These are phyloP conservation scores for Melanomma pulvis-pyrius DNA, from an alignment of 495 filamentous ascomycete species.

Conservation along the genomic window DNA sequence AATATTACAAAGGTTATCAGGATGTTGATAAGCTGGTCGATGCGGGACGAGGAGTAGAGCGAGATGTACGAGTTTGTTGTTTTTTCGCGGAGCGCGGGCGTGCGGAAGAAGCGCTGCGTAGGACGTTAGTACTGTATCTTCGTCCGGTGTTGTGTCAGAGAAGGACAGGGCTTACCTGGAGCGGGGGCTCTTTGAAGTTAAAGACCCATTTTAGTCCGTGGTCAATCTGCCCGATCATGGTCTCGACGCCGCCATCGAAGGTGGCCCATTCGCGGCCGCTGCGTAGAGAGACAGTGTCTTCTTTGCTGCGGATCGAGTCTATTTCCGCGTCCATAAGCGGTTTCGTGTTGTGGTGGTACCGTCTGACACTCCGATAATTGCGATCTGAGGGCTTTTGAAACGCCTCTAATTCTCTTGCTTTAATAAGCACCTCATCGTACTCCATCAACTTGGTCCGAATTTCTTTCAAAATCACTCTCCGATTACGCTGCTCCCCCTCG, in stretches of 20 bases:
- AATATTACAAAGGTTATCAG: conserved; percentile 43
- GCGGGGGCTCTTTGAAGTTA: conserved; percentile 8
- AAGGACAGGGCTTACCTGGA: conserved; percentile 9
- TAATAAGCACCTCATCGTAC: conserved; percentile 47
- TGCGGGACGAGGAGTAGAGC: conserved; percentile 45
- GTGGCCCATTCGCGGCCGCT: conserved; percentile 47
- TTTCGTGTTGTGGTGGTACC: conserved; percentile 42
- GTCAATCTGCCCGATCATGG: conserved; percentile 36
- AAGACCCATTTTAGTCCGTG: conserved; percentile 34
- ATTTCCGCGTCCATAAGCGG: conserved; percentile 41
- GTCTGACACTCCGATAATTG: conserved; percentile 47
- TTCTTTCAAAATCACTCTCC: conserved; percentile 39
- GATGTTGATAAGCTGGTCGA: conserved; percentile 45
- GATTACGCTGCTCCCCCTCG: conserved; percentile 23
- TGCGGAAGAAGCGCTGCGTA: conserved; percentile 25
- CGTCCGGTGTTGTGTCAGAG: too few relatives aligned
- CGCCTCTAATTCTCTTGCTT: conserved; percentile 42
- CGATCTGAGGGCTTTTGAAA: conserved; percentile 43
- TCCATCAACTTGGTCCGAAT: conserved; percentile 43
- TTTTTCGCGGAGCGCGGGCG: conserved; percentile 44
- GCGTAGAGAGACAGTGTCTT: conserved; percentile 48
- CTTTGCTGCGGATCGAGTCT: conserved; percentile 46
- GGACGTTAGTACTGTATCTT: too few relatives aligned
- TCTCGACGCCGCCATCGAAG: conserved; percentile 48
- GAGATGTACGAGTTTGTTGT: conserved; percentile 43